Conservation (phyloP, 163 green algal genomes). For the Volvox carteri region DNA sequence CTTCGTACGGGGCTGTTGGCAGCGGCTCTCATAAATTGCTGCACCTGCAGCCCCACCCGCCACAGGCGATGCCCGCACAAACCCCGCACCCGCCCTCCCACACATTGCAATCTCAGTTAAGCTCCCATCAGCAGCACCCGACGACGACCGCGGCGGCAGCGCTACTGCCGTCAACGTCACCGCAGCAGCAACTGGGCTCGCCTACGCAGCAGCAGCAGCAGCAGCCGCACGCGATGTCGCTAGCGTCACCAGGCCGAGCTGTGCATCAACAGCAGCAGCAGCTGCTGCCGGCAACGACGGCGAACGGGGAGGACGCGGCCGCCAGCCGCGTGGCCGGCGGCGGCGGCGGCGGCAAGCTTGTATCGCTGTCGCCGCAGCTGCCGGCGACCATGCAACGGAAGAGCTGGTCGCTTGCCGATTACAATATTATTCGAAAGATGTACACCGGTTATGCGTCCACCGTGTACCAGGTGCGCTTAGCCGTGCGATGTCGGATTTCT, state of each 20-base stretch:
- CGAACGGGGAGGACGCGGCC: slow-evolving; percentile 11
- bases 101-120: neutral
- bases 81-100: neutral
- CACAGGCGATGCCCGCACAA: neutral
- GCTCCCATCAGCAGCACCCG: neutral
- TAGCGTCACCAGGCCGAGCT: neutral
- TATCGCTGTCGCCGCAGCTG: slow-evolving; percentile 66
- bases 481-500: no score
- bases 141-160: neutral
- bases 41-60: neutral
- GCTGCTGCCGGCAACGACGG: no score
- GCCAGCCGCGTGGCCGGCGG: neutral
- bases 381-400: slow-evolving; percentile 69
- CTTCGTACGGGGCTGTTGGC: no score
- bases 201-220: slow-evolving; percentile 1
- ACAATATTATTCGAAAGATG: slow-evolving; percentile 73
- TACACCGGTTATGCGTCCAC: slow-evolving; percentile 75
- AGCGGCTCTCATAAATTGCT: slow-evolving; percentile 5
- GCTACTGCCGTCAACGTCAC: neutral
- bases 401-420: slow-evolving; percentile 73
- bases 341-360: no score
- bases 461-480: slow-evolving; percentile 64
- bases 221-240: neutral
- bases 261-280: neutral
- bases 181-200: neutral